Evolutionary conservation across 2,329 filamentous ascomycete species (phyloP).

Genomic region (Xylaria hypoxylon): DNA sequence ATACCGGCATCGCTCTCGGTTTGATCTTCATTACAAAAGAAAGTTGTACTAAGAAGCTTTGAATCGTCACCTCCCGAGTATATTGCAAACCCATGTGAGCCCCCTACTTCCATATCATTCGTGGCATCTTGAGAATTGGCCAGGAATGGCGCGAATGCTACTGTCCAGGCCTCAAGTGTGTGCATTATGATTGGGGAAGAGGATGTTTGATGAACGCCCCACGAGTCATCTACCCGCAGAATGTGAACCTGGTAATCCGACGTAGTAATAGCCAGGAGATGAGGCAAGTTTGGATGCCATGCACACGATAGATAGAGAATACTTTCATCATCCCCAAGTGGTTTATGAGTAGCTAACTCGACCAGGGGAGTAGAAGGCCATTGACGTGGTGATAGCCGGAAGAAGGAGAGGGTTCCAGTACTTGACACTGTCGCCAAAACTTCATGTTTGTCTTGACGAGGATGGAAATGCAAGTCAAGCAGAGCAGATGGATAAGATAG

Average conservation of each 20-base stretch:
- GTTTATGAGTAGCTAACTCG: constrained; percentile 59
- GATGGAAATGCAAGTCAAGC: constrained; percentile 86
- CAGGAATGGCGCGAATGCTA: constrained; percentile 65
- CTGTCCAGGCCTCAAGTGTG: constrained; percentile 78
- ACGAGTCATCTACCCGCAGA: constrained; percentile 60
- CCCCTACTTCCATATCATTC: constrained; percentile 23
- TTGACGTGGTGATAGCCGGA: constrained; percentile 56
- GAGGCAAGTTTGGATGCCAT: constrained; percentile 71
- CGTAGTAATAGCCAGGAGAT: constrained; percentile 76
- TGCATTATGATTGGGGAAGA: constrained; percentile 60
- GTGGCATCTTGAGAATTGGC: background rate
- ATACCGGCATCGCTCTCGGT: constrained; percentile 32
- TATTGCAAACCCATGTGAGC: constrained; percentile 54
- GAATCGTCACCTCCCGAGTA: constrained; percentile 84
- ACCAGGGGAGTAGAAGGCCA: constrained; percentile 40
- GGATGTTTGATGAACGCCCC: constrained; percentile 52
- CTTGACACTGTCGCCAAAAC: constrained; percentile 82
- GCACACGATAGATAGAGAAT: constrained; percentile 77
- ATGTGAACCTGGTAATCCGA: constrained; percentile 74
- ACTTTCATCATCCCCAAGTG: constrained; percentile 64
- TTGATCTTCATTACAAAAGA: constrained; percentile 38
- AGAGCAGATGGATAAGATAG: constrained; percentile 76
- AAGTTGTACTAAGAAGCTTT: constrained; percentile 63
- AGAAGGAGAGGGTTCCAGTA: constrained; percentile 76
- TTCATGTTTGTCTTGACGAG: constrained; percentile 56